phyloP scores from a whole-genome alignment of 352 stramenopile genomes.

The Peronospora belbahrii region DNA sequence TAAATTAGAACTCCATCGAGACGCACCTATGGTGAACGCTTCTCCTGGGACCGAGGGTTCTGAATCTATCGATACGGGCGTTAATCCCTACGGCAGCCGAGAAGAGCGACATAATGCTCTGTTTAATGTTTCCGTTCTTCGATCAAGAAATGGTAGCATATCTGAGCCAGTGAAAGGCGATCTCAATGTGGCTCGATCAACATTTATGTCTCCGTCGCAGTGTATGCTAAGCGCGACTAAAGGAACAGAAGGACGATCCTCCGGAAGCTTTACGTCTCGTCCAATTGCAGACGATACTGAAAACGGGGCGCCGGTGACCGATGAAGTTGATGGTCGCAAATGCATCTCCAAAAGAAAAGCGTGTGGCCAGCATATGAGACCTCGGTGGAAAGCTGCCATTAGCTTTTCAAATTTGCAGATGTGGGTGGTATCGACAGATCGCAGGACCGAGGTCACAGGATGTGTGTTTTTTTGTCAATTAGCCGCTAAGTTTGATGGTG shows the following conservation, averaged over 20 bases:
- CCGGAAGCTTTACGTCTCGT: constrained; percentile 23
- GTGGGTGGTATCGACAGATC: constrained; percentile 63
- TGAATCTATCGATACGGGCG: constrained; percentile 23
- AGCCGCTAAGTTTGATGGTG: constrained; percentile 22
- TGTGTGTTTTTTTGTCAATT: constrained; percentile 41
- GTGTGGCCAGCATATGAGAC: constrained; percentile 7
- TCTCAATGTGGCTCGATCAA: constrained; percentile 24
- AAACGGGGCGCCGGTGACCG: constrained; percentile 6
- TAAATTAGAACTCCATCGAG: constrained; percentile 36
- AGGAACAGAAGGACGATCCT: constrained; percentile 18
- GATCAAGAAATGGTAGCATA: constrained; percentile 45
- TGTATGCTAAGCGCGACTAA: constrained; percentile 33
- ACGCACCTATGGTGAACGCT: constrained; percentile 26
- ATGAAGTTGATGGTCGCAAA: constrained; percentile 3
- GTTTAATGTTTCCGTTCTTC: constrained; percentile 23
- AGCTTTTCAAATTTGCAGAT: constrained; percentile 47
- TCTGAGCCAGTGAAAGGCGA: constrained; percentile 44
- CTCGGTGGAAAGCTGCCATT: constrained; percentile 36
- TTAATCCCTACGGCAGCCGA: constrained; percentile 21
- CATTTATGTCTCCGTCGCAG: constrained; percentile 38
- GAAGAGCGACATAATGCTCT: constrained; percentile 18
- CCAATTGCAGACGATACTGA: constrained; percentile 23
- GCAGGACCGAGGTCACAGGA: constrained; percentile 42
- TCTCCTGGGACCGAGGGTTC: constrained; percentile 14
- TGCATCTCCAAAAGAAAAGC: not conserved